phyloP scores from a whole-genome alignment of 208 protist genomes.

The Wallacemonas sp. region DNA sequence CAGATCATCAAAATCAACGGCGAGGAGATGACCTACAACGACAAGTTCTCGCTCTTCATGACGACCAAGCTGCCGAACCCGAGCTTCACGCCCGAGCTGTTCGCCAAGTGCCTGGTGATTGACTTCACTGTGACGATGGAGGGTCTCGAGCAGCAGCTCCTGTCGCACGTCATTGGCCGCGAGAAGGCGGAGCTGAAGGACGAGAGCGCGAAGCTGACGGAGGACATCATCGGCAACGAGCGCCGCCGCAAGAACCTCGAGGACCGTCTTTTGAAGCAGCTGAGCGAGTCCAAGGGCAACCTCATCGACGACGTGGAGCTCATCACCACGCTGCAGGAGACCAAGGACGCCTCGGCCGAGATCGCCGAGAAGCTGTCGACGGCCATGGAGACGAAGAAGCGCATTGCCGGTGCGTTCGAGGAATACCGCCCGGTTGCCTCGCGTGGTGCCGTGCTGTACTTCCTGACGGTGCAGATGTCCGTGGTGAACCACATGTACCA shows the following conservation, averaged over 20 bases:
- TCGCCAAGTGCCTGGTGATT: slow-evolving; percentile 97
- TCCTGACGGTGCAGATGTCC: slow-evolving; percentile 98
- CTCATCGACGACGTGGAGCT: slow-evolving; percentile 94
- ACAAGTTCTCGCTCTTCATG: slow-evolving; percentile 96
- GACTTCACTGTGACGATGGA: slow-evolving; percentile 99
- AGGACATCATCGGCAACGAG: slow-evolving; percentile 97
- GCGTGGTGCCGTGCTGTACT: slow-evolving; percentile 98
- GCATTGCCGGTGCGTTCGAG: slow-evolving; percentile 96
- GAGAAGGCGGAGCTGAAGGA: slow-evolving; percentile 98
- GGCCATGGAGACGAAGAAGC: slow-evolving; percentile 95
- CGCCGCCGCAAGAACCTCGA: slow-evolving; percentile 94
- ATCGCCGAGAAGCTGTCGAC: slow-evolving; percentile 96
- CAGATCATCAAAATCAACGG: slow-evolving; percentile 93
- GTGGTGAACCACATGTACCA: slow-evolving; percentile 99
- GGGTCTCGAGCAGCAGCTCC: slow-evolving; percentile 97
- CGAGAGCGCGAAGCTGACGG: slow-evolving; percentile 94
- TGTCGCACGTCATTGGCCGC: slow-evolving; percentile 95
- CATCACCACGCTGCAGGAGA: slow-evolving; percentile 96
- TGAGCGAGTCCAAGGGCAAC: slow-evolving; percentile 94
- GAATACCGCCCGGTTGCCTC: slow-evolving; percentile 97
- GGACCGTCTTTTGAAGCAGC: slow-evolving; percentile 94
- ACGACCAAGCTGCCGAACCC: slow-evolving; percentile 98
- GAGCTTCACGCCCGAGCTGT: slow-evolving; percentile 98
- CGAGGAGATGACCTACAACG: slow-evolving; percentile 93
- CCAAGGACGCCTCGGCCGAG: slow-evolving; percentile 97